Base-by-base conservation (phyloP, 148 eudicot species). In the Rhododendron ovatum region DNA sequence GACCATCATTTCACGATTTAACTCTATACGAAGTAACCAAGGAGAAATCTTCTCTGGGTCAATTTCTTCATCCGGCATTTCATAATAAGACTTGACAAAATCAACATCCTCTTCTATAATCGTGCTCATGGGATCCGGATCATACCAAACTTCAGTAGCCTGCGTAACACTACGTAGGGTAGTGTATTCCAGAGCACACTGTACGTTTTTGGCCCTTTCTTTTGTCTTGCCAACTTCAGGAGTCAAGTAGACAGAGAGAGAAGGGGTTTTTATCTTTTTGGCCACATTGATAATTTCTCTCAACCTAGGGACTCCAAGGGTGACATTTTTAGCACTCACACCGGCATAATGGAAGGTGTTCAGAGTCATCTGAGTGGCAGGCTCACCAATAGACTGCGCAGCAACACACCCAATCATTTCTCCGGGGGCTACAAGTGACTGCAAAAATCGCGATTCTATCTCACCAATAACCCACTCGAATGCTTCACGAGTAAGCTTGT, bases 391-490 rank as follows among this genome's bases (percentile, higher is more conserved):
- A n/a, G 99, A 97, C 83, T 97, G 99, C 43, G 99, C 99, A 84
- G 99, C 99, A 88, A 97, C 96, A 90, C 99, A 95, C 5, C 99
- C 99, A 86, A 97, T 95, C 99, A 97, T 97, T 88, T 97, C 99
- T 67, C 99, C 99, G 81, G 99, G 95, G 3, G 98, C 99, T 24
- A 97, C 99, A 85, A 97, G 93, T 14, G 99, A 97, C 90, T 97
- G 99, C 89, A 97, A 88, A 88, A 97, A 97, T 35, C 99, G 91
- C 20, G 98, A 94, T 86, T 97, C 98, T 86, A 97, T 94, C 90
- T 97, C 98, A 75, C 99, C 99, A 87, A 97, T 92, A 86, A 97
- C 95, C 98, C 99, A 97, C 35, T 95, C 99, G 87, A 97, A 97
- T 82, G 99, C 98, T 90, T 94, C 99, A 26, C 95, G 92, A 26